These are phyloP conservation scores for Linnemannia hyalina DNA, from an alignment of 192 early-diverging fungal genomes.

Conservation along the genomic window DNA sequence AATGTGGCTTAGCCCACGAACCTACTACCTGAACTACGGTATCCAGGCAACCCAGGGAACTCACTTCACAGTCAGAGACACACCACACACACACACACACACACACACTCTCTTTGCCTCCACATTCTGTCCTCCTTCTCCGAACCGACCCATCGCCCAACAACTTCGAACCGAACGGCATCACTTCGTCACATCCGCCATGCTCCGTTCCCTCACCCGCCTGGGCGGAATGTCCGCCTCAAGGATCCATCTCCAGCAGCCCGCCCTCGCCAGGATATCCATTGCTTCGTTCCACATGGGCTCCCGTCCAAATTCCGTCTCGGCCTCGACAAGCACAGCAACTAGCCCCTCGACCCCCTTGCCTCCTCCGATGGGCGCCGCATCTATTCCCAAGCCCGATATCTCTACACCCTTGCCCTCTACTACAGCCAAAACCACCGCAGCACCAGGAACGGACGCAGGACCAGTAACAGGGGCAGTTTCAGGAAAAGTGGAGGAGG, in stretches of 20 bases:
- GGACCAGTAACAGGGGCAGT: neutral
- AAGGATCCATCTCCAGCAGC: constrained; percentile 11
- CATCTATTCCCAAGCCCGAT: neutral
- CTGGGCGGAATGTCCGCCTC: constrained; percentile 18
- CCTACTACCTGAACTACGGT: neutral
- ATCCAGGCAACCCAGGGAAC: neutral
- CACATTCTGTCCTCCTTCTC: neutral
- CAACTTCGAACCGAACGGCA: neutral
- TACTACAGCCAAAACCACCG: neutral
- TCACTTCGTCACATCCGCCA: neutral
- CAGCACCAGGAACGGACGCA: neutral
- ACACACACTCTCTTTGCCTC: neutral
- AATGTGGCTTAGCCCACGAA: constrained; percentile 22
- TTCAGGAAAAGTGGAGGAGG: neutral
- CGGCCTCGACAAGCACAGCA: constrained; percentile 34
- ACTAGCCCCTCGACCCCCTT: constrained; percentile 43
- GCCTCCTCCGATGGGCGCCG: constrained; percentile 44
- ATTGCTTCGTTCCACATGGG: constrained; percentile 37
- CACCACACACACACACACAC: neutral
- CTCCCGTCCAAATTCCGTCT: constrained; percentile 18
- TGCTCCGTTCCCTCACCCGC: constrained; percentile 30
- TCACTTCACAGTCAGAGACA: neutral
- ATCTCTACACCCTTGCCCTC: neutral
- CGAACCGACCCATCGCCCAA: neutral
- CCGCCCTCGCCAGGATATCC: constrained; percentile 1